Base-by-base conservation (phyloP, 2,329 filamentous ascomycete genomes). In the Cucurbitaria berberidis region DNA sequence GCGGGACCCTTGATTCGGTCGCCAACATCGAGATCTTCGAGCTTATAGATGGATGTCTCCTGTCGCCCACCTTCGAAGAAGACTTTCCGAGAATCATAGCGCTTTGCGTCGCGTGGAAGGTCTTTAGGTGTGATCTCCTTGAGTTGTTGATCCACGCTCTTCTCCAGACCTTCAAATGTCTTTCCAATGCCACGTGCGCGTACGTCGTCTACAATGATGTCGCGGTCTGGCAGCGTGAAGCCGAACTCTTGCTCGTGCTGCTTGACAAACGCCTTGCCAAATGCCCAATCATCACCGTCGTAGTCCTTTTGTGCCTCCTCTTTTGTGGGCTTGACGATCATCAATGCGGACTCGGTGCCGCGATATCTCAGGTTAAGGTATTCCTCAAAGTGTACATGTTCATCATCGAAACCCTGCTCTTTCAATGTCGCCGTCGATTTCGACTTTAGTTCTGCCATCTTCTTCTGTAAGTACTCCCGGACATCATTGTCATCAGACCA, bases 321-420 rank as follows among this genome's bases (percentile, higher is more conserved):
- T 32, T 82, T 76, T 2, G 76, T 82, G 0, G 92, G 91, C 73
- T 89, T 91, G 59, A 95, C 78, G 42, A 96, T 86, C 92, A 96
- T 97, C 36, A 96, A 81, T 0, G 92, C 90, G 7, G 91, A 96
- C 70, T 96, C 92, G 0, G 92, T 96, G 10, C 92, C 92, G 30
- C 91, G 85, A 68, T 96, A 96, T 51, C 93, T 82, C 88, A 97
- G 92, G 71, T 97, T 96, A 51, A 98, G 84, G 68, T 96, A 97
- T 70, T 96, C 90, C 71, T 96, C 92, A 67, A 93, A 96, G 0
- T 87, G 82, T 21, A 96, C 90, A 27, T 90, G 86, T 5, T 84
- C 77, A 38, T 89, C 84, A 1, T 82, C 79, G 68, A 97, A 96
- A 0, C 92, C 93, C 74, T 97, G 93, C 2, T 89, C 87, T 19